Percentiles rank a stretch among this genome's conserved stretches.
Evolutionary conservation across 2,329 filamentous ascomycete species (phyloP).

Genomic region (Neonectria ditissima): DNA sequence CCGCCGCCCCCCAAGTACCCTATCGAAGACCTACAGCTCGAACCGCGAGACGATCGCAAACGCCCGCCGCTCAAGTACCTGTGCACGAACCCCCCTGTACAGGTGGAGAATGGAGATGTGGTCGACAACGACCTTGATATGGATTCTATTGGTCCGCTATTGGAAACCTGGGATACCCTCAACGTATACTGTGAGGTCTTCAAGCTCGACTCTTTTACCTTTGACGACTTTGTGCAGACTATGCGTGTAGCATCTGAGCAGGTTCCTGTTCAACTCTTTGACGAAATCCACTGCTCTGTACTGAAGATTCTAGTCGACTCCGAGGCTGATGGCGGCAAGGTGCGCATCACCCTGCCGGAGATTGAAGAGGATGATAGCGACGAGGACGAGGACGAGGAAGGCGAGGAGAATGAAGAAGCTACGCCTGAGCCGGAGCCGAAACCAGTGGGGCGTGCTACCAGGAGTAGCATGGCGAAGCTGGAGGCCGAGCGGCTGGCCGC

Average conservation of each 20-base stretch:
- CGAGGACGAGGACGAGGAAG: conserved; percentile 70
- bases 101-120: conserved; percentile 53
- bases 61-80: conserved; percentile 85
- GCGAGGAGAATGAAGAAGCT: conserved; percentile 63
- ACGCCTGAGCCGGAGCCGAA: conserved; percentile 79
- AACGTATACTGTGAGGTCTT: conserved; percentile 99
- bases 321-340: conserved; percentile 79
- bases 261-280: conserved; percentile 83
- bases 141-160: conserved; percentile 84
- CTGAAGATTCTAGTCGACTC: conserved; percentile 86
- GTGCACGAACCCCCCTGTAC: conserved; percentile 71
- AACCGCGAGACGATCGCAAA: conserved; percentile 72
- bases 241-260: conserved; percentile 82
- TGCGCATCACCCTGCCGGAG: conserved; percentile 83
- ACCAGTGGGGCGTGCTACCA: conserved; percentile 77
- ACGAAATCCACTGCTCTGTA: conserved; percentile 91
- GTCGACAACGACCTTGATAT: conserved; percentile 72
- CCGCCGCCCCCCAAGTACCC: conserved; percentile 91
- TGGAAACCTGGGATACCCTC: conserved; percentile 96
- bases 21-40: conserved; percentile 90
- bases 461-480: conserved; percentile 86
- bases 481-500: conserved; percentile 77
- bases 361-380: conserved; percentile 79
- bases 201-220: conserved; percentile 94
- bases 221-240: conserved; percentile 94